Percentiles rank a stretch among this genome's conserved stretches.
Evolutionary conservation across 2,329 filamentous ascomycete genomes (phyloP).

Genomic region (Chaetomiaceae sp.): DNA sequence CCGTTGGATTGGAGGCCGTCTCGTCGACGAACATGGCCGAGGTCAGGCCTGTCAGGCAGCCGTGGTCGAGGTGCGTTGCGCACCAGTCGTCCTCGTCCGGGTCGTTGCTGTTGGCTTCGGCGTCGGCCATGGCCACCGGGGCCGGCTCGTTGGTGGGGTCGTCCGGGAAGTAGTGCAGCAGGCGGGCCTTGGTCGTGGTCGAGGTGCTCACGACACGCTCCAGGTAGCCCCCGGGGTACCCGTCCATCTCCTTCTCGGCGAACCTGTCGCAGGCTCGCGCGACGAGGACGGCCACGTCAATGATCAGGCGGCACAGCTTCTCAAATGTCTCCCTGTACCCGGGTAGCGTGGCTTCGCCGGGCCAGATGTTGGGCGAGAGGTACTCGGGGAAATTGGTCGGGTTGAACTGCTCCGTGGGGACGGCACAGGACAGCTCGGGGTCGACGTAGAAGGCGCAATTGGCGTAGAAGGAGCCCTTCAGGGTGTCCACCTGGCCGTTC

Average conservation of each 20-base stretch:
- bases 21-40: conserved; percentile 97
- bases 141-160: conserved; percentile 31
- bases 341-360: conserved; percentile 60
- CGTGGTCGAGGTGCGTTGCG: conserved; percentile 83
- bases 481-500: conserved; percentile 70
- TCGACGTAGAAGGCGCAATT: conserved; percentile 77
- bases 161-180: conserved; percentile 88
- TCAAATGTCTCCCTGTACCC: conserved; percentile 72
- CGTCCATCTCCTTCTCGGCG: conserved; percentile 70
- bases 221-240: conserved; percentile 72
- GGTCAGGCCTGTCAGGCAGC: conserved; percentile 88
- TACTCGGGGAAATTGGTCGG: conserved; percentile 74
- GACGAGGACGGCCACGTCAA: conserved; percentile 83
- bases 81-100: conserved; percentile 84
- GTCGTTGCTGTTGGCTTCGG: conserved; percentile 30
- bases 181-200: conserved; percentile 80
- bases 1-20: conserved; percentile 31
- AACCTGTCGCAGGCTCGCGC: conserved; percentile 86
- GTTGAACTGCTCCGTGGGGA: conserved; percentile 54
- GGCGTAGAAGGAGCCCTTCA: conserved; percentile 80
- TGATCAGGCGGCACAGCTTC: conserved; percentile 74
- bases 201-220: conserved; percentile 83
- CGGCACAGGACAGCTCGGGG: conserved; percentile 54
- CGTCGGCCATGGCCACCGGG: conserved; percentile 27
- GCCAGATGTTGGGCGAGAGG: conserved; percentile 87